Base-by-base conservation (phyloP, 2,329 filamentous ascomycete genomes). In the Trichoderma sp. region DNA sequence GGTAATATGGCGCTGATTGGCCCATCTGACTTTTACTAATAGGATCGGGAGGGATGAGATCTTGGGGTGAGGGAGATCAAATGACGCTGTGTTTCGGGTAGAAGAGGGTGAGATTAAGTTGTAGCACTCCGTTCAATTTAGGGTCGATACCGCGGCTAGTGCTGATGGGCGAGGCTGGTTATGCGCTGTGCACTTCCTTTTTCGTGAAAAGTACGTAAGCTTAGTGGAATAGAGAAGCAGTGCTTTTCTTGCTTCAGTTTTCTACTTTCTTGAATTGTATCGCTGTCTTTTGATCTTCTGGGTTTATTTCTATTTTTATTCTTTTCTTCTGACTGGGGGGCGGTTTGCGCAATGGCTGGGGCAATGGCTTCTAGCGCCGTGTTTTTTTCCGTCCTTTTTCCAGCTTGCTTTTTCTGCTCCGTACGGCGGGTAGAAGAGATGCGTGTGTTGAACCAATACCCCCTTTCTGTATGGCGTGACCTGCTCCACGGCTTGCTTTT, bases 31-130 rank as follows among this genome's bases (percentile, higher is more conserved):
- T 65, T 69, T 69, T 36, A 62, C 36, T 69, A 69, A 69, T 50
- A 36, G 36, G 57, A 69, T 62, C 57, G 57, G 66, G 57, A 30
- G 15, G 50, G 64, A 57, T 17, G 58, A 70, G 67, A 63, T 63
- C 39, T 62, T 43, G 58, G 57, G 58, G 67, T 36, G 36, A 39
- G 55, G 66, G 43, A 13, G 39, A 68, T 58, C 50, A 58, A 58
- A 26, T 69, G 57, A 69, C 39, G 66, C 36, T 36, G 65, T 69
- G 66, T 69, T 69, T 69, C 66, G 57, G 57, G 39, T 69, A 69
- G 43, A 69, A 68, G 43, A 69, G 57, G 57, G 66, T 69, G 68
- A 64, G 59, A 64, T 63, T 70, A 64, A 61, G 59, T 59, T 63
- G 36, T 53, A 55, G 64, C 64, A 50, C 53, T 39, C 50, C 5